Base-by-base conservation (phyloP, 2,329 filamentous ascomycete species). In the Diplodia scrobiculata region DNA sequence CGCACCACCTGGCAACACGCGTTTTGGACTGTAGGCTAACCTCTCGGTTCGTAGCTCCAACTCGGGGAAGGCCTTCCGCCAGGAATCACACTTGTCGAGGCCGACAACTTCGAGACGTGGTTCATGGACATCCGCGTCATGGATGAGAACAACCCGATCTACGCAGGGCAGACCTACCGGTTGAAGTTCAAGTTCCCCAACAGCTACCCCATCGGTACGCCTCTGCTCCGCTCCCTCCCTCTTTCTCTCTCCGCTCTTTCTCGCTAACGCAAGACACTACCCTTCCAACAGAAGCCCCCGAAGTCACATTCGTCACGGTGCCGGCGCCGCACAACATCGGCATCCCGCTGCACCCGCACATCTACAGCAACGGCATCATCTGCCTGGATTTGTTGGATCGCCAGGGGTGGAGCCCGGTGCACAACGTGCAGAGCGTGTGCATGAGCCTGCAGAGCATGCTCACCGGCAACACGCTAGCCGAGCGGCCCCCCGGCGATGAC, bases 371-470 rank as follows among this genome's bases (percentile, higher is more conserved):
- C 78, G 95, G 95, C 72, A 97, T 98, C 77, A 99, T 99, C 75
- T 99, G 95, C 74, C 89, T 99, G 58, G 95, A 99, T 73, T 86
- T 99, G 1, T 87, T 99, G 9, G 92, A 92, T 63, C 83, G 86
- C 10, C 89, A 92, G 69, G 95, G 95, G 66, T 99, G 95, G 95
- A 95, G 90, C 55, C 95, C 95, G 0, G 94, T 99, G 0, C 95
- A 99, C 76, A 97, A 94, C 67, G 95, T 97, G 9, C 94, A 98
- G 81, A 96, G 91, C 73, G 89, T 99, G 29, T 97, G 92, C 81
- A 95, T 99, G 86, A 96, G 92, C 78, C 86, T 99, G 65, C 95
- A 99, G 80, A 97, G 92, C 81, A 99, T 99, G 95, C 80, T 99
- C 74, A 97, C 95, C 1, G 92, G 94, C 68, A 99, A 99, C 77